Base-by-base conservation (phyloP, 345 rosid species). In the Moricandia arvensis region DNA sequence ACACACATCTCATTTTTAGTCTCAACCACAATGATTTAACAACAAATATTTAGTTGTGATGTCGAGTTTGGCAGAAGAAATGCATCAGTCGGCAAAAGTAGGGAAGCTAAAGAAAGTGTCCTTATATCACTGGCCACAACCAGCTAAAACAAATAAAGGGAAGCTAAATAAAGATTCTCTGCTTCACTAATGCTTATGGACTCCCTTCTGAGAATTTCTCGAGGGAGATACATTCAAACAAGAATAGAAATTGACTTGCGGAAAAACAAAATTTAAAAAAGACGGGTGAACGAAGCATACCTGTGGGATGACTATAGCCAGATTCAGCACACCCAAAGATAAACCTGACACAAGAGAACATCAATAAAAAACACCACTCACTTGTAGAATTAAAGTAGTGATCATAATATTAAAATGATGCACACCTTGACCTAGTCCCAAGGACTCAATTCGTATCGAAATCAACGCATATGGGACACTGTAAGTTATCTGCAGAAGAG, bases 341-440 rank as follows among this genome's bases (percentile, higher is more conserved):
- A 92, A 85, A 69, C 99, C 99, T 95, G 88, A 79, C 75, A 65
- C 69, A 78, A 81, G 27, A 69, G 47, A 35, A 49, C 47, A 12
- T 71, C 55, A 15, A 72, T 64, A 77, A 63, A 73, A 75, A 82
- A 34, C 34, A 24, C 24, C 58, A 71, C 66, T 74, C 67, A 71
- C 37, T 57, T 59, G 77, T 8, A 26, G 35, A 64, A 37, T 12
- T 68, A 24, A 67, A 31, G 58, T 38, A 65, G 8, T 47, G 53
- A 64, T 66, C 7, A 75, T 8, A 66, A 63, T 57, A 63, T n/a
- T 1, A 41, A 79, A 69, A 57, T 41, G 43, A 70, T 62, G 63
- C 82, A 31, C 62, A 95, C 98, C 98, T 89, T 95, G 99, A 34
- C 99, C 99, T 75, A 95, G 94, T 24, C 98, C 98, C 77, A 92